phyloP scores from a whole-genome alignment of 306 rosid species.

The Medicago ruthenica region DNA sequence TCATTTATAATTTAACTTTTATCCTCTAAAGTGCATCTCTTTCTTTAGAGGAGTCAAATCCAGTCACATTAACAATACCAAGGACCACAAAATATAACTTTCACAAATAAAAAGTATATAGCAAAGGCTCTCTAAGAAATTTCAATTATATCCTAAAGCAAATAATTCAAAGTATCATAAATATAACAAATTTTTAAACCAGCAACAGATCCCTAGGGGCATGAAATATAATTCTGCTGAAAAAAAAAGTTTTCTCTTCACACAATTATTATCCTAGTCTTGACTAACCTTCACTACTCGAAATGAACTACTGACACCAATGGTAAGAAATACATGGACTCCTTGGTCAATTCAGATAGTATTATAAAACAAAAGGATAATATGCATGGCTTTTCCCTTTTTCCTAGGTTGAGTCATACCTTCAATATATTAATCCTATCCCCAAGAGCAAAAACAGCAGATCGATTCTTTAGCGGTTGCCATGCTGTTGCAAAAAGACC shows the following conservation, averaged over 20 bases:
- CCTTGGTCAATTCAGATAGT: conserved; percentile 31
- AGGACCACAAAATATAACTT: conserved; percentile 20
- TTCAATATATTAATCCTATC: conserved; percentile 86
- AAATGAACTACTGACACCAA: conserved; percentile 7
- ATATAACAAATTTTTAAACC: conserved; percentile 11
- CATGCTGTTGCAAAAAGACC: conserved; percentile 82
- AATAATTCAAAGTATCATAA: conserved; percentile 40
- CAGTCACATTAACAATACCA: conserved; percentile 8
- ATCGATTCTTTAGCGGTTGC: conserved; percentile 96
- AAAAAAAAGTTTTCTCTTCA: not conserved
- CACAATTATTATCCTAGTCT: conserved; percentile 23
- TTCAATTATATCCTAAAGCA: not conserved
- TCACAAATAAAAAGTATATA: conserved; percentile 1
- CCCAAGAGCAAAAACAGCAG: conserved; percentile 93
- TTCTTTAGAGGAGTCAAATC: conserved; percentile 25
- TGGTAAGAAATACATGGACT: not conserved
- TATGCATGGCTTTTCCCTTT: conserved; percentile 11
- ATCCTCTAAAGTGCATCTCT: conserved; percentile 1
- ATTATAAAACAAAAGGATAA: conserved; percentile 31
- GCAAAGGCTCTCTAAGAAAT: not conserved
- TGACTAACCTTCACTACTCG: conserved; percentile 22
- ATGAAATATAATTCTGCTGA: not conserved
- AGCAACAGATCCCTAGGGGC: conserved; percentile 15
- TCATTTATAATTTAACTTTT: conserved; percentile 9
- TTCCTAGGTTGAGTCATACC: conserved; percentile 51